Conservation (phyloP, 345 rosid species). For the Kernera saxatilis region DNA sequence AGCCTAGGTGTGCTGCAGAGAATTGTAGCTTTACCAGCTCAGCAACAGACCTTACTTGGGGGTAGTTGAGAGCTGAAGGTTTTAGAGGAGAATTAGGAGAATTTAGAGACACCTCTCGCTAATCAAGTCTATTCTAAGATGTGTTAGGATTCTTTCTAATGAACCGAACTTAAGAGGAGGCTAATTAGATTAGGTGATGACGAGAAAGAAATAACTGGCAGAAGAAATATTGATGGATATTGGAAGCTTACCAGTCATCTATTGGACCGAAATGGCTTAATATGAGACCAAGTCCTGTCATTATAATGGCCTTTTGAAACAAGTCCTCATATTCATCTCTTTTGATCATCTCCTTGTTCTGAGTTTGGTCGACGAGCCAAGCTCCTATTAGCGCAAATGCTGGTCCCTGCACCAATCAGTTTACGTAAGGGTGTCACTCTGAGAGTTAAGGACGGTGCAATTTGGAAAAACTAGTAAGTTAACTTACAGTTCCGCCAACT, state of each 20-base stretch:
- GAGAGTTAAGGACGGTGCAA: not conserved
- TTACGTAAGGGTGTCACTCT: not conserved
- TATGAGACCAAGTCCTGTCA: conserved; percentile 58
- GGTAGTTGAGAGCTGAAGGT: too few relatives aligned
- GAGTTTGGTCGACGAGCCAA: conserved; percentile 69
- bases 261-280: conserved; percentile 74
- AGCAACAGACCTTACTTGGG: too few relatives aligned
- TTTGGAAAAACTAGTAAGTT: not conserved
- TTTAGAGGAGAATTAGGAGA: too few relatives aligned
- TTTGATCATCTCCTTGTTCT: conserved; percentile 47
- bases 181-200: not conserved
- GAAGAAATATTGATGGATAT: not conserved
- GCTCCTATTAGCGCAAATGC: conserved; percentile 82
- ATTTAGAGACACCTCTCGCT: too few relatives aligned
- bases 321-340: conserved; percentile 48
- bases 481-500: conserved; percentile 86
- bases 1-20: too few relatives aligned
- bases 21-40: too few relatives aligned
- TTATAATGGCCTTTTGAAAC: conserved; percentile 68
- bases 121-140: not conserved
- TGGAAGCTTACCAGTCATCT: conserved; percentile 64
- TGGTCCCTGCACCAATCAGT: conserved; percentile 54
- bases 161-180: not conserved
- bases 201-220: too few relatives aligned
- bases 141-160: not conserved